A percentile compares a stretch with the other conserved stretches of the same genome.
Evolutionary conservation across 2,329 filamentous ascomycete species (phyloP).

Genomic region (Talaromyces atroroseus): DNA sequence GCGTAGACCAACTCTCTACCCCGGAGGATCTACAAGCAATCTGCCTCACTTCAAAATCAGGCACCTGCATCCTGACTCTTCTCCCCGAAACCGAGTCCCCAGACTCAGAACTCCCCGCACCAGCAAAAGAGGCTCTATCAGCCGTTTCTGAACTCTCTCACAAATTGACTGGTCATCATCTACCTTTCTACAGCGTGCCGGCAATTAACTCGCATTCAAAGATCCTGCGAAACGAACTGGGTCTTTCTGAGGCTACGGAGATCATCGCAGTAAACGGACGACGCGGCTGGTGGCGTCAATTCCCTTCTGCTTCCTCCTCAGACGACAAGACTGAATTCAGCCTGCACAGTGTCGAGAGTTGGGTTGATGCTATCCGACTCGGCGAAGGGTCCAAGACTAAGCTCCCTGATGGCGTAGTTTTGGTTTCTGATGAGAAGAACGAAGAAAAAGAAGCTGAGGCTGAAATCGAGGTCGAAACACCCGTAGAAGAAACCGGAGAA

Average conservation of each 20-base stretch:
- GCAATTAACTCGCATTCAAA: constrained; percentile 53
- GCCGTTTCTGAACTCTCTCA: constrained; percentile 68
- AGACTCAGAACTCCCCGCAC: constrained; percentile 41
- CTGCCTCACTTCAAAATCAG: constrained; percentile 70
- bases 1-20: constrained; percentile 62
- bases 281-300: constrained; percentile 73
- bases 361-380: constrained; percentile 88
- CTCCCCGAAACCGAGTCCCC: constrained; percentile 52
- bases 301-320: constrained; percentile 45
- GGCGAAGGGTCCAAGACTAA: constrained; percentile 78
- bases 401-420: constrained; percentile 58
- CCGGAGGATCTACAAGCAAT: constrained; percentile 60
- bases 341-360: constrained; percentile 63
- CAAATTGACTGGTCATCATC: constrained; percentile 63
- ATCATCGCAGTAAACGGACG: constrained; percentile 80
- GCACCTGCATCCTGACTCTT: constrained; percentile 76
- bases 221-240: constrained; percentile 56
- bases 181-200: constrained; percentile 77
- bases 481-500: constrained; percentile 13
- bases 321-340: constrained; percentile 49
- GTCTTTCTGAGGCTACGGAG: constrained; percentile 51
- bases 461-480: constrained; percentile 21
- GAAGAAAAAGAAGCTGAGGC: constrained; percentile 17
- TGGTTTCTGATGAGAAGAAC: constrained; percentile 46
- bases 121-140: constrained; percentile 50